Conservation (phyloP, 495 filamentous ascomycete genomes). For the Xylaria flabelliformis region DNA sequence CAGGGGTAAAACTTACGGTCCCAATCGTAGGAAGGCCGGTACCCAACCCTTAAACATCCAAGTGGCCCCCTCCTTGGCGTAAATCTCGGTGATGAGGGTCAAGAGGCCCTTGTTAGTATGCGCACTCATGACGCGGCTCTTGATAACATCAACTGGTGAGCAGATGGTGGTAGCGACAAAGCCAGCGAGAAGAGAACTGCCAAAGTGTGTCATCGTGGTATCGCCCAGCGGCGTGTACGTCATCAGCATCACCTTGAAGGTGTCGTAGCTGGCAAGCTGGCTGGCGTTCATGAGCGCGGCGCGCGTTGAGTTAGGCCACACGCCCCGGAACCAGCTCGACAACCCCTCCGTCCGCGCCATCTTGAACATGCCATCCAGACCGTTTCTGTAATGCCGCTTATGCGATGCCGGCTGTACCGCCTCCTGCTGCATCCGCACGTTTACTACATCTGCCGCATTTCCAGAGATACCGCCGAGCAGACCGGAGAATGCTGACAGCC, state of each 20-base stretch:
- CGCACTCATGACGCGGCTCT: slow-evolving; percentile 91
- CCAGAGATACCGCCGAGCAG: slow-evolving; percentile 89
- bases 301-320: slow-evolving; percentile 88
- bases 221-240: slow-evolving; percentile 72
- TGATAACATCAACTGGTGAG: slow-evolving; percentile 95
- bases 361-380: slow-evolving; percentile 81
- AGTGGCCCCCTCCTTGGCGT: slow-evolving; percentile 74
- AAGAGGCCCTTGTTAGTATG: slow-evolving; percentile 64
- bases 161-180: slow-evolving; percentile 95
- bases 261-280: slow-evolving; percentile 91
- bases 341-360: slow-evolving; percentile 84
- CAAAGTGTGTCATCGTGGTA: slow-evolving; percentile 83
- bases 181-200: slow-evolving; percentile 82
- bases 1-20: slow-evolving; percentile 53
- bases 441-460: slow-evolving; percentile 94
- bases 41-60: slow-evolving; percentile 99
- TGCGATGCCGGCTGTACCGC: slow-evolving; percentile 74
- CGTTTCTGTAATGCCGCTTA: slow-evolving; percentile 87
- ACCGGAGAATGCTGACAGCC: slow-evolving; percentile 81
- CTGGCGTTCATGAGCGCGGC: slow-evolving; percentile 93
- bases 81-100: slow-evolving; percentile 69
- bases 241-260: slow-evolving; percentile 82
- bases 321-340: slow-evolving; percentile 78
- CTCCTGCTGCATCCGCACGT: slow-evolving; percentile 98
- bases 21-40: slow-evolving; percentile 91